These are phyloP conservation scores for Leucaena leucocephala DNA, from an alignment of 306 rosid species.

Conservation along the genomic window DNA sequence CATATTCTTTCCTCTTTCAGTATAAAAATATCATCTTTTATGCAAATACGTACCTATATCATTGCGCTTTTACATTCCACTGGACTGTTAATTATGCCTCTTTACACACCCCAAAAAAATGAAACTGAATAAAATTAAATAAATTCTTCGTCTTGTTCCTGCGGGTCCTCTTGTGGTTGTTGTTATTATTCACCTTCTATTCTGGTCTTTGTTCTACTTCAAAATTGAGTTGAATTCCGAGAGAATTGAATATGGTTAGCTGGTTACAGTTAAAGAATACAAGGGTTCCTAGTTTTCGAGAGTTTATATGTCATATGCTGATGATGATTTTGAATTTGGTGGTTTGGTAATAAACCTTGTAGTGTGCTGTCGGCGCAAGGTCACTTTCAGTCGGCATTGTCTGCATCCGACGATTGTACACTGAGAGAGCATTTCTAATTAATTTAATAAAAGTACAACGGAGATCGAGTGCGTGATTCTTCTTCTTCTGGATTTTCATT, in stretches of 20 bases:
- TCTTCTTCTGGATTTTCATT: conserved; percentile 49
- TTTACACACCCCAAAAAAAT: conserved; percentile 61
- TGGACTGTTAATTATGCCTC: conserved; percentile 52
- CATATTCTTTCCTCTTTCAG: conserved; percentile 7
- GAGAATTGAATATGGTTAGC: conserved; percentile 41
- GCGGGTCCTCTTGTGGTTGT: conserved; percentile 8
- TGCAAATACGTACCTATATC: conserved; percentile 30
- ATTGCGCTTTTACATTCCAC: conserved; percentile 22
- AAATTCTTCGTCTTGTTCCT: neutral
- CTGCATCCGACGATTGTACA: conserved; percentile 51
- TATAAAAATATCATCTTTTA: conserved; percentile 1
- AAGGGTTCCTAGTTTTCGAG: conserved; percentile 7
- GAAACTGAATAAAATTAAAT: conserved; percentile 2
- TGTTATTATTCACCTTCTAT: conserved; percentile 20
- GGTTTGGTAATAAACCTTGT: conserved; percentile 47
- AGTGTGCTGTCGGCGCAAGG: conserved; percentile 69
- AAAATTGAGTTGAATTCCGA: conserved; percentile 17
- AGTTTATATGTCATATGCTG: neutral
- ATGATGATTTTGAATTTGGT: conserved; percentile 48
- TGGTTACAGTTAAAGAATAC: conserved; percentile 37
- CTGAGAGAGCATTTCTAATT: conserved; percentile 40
- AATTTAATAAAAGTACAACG: conserved; percentile 42
- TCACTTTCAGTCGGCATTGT: conserved; percentile 79
- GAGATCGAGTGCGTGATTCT: conserved; percentile 24
- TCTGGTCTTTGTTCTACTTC: conserved; percentile 15